phyloP scores from a whole-genome alignment of 306 rosid genomes.

The Oemleria cerasiformis region DNA sequence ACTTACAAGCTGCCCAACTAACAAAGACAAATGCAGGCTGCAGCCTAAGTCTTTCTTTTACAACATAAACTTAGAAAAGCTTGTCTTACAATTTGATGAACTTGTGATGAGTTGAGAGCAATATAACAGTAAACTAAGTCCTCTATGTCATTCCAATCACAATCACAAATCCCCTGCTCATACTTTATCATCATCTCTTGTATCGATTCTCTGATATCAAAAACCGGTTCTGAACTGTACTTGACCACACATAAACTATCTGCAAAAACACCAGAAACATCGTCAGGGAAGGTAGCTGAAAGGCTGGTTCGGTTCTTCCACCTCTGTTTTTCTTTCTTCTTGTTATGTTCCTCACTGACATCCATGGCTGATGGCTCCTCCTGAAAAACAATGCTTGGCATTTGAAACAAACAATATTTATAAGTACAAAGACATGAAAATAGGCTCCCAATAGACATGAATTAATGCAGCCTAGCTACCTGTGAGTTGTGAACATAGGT shows the following conservation, averaged over 20 bases:
- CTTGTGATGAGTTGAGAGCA: slow-evolving; percentile 40
- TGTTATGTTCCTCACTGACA: background rate
- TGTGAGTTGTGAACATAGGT: background rate
- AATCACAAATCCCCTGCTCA: slow-evolving; percentile 12
- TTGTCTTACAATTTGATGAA: slow-evolving; percentile 28
- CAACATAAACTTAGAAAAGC: slow-evolving; percentile 33
- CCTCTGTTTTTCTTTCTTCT: slow-evolving; percentile 9
- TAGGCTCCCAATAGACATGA: background rate
- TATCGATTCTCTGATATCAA: slow-evolving; percentile 35
- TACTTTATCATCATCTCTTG: slow-evolving; percentile 36
- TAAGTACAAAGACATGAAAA: too few species aligned
- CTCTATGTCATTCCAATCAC: slow-evolving; percentile 40
- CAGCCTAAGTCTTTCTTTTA: background rate
- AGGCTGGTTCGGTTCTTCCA: slow-evolving; percentile 28
- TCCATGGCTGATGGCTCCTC: slow-evolving; percentile 22
- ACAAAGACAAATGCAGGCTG: slow-evolving; percentile 12
- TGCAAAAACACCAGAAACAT: slow-evolving; percentile 36
- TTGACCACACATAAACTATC: slow-evolving; percentile 33
- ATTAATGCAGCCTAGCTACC: background rate
- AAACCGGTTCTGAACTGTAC: slow-evolving; percentile 28
- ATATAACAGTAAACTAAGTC: slow-evolving; percentile 43
- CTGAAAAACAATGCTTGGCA: slow-evolving; percentile 9
- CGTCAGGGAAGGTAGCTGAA: slow-evolving; percentile 43
- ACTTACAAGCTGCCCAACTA: slow-evolving; percentile 1
- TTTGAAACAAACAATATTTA: too few species aligned